A percentile compares a stretch with the other conserved stretches of the same genome.
Evolutionary conservation across 2,329 filamentous ascomycete species (phyloP).

Genomic region (Fusarium burgessii): DNA sequence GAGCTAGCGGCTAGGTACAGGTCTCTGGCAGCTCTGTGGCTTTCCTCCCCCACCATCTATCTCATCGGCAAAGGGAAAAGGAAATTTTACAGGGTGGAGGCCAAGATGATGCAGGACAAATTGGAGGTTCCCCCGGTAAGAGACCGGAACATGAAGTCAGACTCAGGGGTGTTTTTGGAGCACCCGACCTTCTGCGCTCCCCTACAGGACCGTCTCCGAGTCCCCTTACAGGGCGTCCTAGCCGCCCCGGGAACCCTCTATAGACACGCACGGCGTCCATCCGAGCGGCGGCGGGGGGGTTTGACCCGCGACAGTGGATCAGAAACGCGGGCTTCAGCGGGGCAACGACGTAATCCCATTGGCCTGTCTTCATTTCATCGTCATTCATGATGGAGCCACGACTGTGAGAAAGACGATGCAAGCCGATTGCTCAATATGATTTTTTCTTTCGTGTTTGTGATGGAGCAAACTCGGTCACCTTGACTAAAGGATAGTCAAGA

Average conservation of each 20-base stretch:
- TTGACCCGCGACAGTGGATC: constrained; percentile 45
- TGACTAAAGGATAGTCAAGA: background rate
- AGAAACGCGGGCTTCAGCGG: constrained; percentile 36
- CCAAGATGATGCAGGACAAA: constrained; percentile 25
- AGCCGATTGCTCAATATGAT: constrained; percentile 37
- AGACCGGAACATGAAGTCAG: constrained; percentile 13
- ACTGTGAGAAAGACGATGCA: constrained; percentile 44
- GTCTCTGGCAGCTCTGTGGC: constrained; percentile 16
- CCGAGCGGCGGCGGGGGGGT: constrained; percentile 36
- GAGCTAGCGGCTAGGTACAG: constrained; percentile 21
- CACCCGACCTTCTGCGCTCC: constrained; percentile 1
- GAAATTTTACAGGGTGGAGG: constrained; percentile 33
- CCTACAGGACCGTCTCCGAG: constrained; percentile 4
- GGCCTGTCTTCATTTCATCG: constrained; percentile 42
- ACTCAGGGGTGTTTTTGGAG: constrained; percentile 5
- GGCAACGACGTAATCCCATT: constrained; percentile 36
- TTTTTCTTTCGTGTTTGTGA: constrained; percentile 19
- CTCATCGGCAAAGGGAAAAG: constrained; percentile 30
- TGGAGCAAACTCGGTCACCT: constrained; percentile 12
- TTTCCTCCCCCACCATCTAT: constrained; percentile 38
- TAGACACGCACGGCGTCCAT: constrained; percentile 30
- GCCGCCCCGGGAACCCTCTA: constrained; percentile 29
- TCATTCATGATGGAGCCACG: constrained; percentile 47
- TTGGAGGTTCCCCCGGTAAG: constrained; percentile 15
- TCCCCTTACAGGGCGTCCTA: constrained; percentile 19